These are phyloP conservation scores for Aspergillus ochraceoroseus DNA, from an alignment of 2,329 filamentous ascomycete species.

Conservation along the genomic window DNA sequence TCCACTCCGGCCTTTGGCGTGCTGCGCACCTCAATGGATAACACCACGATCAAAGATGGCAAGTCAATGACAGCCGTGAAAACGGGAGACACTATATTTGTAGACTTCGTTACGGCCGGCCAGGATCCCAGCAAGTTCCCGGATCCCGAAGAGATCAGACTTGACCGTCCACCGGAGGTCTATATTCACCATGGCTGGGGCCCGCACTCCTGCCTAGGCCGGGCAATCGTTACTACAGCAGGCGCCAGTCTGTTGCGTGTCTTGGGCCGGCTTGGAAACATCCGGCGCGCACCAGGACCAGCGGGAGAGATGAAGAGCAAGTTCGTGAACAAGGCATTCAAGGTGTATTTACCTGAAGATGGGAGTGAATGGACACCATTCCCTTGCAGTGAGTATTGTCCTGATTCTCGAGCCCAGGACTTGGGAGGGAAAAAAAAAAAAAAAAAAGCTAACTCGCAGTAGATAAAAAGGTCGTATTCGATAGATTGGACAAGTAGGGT, in stretches of 20 bases:
- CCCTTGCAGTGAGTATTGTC: constrained; percentile 24
- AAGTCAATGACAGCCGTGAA: neutral
- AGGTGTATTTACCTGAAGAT: constrained; percentile 43
- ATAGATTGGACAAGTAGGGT: constrained; percentile 1
- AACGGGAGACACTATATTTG: constrained; percentile 4
- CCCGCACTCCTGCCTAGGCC: constrained; percentile 58
- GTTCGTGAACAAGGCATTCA: constrained; percentile 36
- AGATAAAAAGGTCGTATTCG: constrained; percentile 13
- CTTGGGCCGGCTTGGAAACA: constrained; percentile 39
- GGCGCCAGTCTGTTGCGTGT: constrained; percentile 39
- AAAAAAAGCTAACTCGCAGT: constrained; percentile 1
- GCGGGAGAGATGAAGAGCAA: constrained; percentile 41
- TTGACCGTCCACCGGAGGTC: constrained; percentile 55
- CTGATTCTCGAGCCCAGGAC: too few species aligned
- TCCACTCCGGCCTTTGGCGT: constrained; percentile 15
- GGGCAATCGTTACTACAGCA: constrained; percentile 29
- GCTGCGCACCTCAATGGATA: constrained; percentile 5
- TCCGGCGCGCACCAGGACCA: constrained; percentile 38
- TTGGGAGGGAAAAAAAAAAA: neutral
- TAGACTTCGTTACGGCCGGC: neutral
- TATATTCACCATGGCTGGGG: constrained; percentile 64
- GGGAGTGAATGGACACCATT: constrained; percentile 42
- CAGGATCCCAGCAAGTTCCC: constrained; percentile 35
- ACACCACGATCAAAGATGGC: constrained; percentile 3
- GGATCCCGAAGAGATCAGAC: constrained; percentile 49